These are phyloP conservation scores for Penicillium roqueforti DNA, from an alignment of 495 filamentous ascomycete species.

Conservation along the genomic window DNA sequence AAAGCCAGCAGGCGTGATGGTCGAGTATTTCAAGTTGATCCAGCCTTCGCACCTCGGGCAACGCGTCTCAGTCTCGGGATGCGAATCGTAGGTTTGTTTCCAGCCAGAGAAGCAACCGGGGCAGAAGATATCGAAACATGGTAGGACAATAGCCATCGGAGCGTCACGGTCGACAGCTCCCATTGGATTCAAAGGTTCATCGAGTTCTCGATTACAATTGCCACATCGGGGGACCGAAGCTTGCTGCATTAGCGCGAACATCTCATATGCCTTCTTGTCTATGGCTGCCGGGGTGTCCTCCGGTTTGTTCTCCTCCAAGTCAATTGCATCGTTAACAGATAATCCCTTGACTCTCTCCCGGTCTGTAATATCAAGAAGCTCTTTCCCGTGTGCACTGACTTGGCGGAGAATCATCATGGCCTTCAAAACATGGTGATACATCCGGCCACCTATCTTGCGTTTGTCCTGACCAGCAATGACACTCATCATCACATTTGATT, in stretches of 20 bases:
- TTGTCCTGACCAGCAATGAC: conserved; percentile 49
- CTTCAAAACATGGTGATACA: conserved; percentile 84
- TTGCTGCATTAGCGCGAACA: conserved; percentile 75
- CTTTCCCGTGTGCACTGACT: conserved; percentile 86
- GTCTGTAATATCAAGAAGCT: conserved; percentile 79
- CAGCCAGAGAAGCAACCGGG: conserved; percentile 57
- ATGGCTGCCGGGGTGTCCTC: conserved; percentile 52
- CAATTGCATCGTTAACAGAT: conserved; percentile 75
- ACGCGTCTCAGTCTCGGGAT: conserved; percentile 25
- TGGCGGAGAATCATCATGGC: conserved; percentile 86
- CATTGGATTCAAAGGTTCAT: conserved; percentile 37
- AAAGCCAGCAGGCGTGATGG: conserved; percentile 61
- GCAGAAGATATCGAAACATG: conserved; percentile 82
- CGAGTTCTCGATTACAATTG: conserved; percentile 62
- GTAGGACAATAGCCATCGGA: conserved; percentile 69
- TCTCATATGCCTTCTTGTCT: conserved; percentile 71
- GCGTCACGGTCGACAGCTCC: conserved; percentile 53
- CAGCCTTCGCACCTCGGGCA: conserved; percentile 65
- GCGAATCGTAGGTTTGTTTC: conserved; percentile 26
- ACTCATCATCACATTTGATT: conserved; percentile 58
- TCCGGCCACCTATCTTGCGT: conserved; percentile 69
- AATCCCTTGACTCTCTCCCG: conserved; percentile 72
- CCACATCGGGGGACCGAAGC: conserved; percentile 66
- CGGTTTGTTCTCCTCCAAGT: conserved; percentile 71
- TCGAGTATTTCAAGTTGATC: conserved; percentile 55